Evolutionary conservation across 768 basidiomycete genomes (phyloP).

Genomic region (Fomitopsis serialis): DNA sequence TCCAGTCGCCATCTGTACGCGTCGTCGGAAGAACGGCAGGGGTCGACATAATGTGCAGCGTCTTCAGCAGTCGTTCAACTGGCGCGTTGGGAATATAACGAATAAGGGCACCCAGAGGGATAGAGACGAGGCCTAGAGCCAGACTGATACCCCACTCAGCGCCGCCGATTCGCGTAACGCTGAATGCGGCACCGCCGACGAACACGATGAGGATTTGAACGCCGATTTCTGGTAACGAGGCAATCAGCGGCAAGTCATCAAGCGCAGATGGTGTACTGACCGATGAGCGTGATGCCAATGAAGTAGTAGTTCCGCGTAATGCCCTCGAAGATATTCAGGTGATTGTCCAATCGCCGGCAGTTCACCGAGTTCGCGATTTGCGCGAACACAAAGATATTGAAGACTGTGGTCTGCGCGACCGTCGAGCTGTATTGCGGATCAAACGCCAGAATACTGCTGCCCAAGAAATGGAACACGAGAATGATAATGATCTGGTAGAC

Average conservation of each 20-base stretch:
- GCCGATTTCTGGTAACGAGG: constrained; percentile 63
- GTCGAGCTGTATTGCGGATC: constrained; percentile 25
- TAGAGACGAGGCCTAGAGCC: constrained; percentile 78
- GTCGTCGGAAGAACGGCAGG: constrained; percentile 61
- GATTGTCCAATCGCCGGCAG: constrained; percentile 78
- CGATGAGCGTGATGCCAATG: constrained; percentile 76
- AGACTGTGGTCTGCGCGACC: constrained; percentile 80
- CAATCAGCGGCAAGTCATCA: neutral
- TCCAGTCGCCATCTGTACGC: constrained; percentile 60
- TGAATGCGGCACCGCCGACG: constrained; percentile 88
- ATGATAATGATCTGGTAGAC: constrained; percentile 79
- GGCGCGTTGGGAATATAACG: constrained; percentile 79
- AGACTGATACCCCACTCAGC: constrained; percentile 93
- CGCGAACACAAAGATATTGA: constrained; percentile 97
- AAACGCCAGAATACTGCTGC: constrained; percentile 63
- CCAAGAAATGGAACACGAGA: constrained; percentile 87
- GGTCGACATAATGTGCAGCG: constrained; percentile 54
- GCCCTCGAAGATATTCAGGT: constrained; percentile 86
- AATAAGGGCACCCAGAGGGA: constrained; percentile 81
- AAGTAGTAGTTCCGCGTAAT: constrained; percentile 80
- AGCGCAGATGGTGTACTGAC: constrained; percentile 36
- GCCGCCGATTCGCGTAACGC: constrained; percentile 72
- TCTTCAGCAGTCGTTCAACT: constrained; percentile 58
- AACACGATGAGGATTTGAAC: constrained; percentile 88
- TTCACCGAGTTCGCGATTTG: constrained; percentile 97